phyloP scores from a whole-genome alignment of 495 filamentous ascomycete genomes.

The Xylaria grammica region DNA sequence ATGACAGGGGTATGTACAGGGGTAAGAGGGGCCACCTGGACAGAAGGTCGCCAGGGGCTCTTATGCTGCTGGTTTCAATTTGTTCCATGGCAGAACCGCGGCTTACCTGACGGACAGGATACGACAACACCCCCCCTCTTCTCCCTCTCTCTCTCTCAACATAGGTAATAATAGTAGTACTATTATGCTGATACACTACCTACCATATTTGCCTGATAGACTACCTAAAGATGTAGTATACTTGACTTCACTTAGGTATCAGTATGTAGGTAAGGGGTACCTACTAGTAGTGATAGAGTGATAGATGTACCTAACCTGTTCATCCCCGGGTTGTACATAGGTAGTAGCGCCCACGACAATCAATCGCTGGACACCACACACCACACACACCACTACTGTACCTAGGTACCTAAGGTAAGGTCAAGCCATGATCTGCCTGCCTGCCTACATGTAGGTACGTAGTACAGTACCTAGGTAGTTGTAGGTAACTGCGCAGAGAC shows the following conservation, averaged over 20 bases:
- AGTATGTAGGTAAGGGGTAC: too few relatives aligned
- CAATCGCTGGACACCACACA: neutral
- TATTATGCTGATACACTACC: too few relatives aligned
- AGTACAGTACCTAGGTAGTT: too few relatives aligned
- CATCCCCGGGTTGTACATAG: neutral
- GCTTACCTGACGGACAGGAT: neutral
- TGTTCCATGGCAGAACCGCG: slow-evolving; percentile 14
- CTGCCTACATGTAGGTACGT: slow-evolving; percentile 1
- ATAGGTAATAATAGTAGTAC: too few relatives aligned
- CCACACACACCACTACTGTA: neutral
- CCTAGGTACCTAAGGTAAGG: slow-evolving; percentile 8
- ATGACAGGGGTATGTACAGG: slow-evolving; percentile 9
- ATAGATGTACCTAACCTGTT: neutral
- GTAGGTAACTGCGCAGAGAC: too few relatives aligned
- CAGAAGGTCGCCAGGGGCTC: neutral
- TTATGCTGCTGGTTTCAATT: slow-evolving; percentile 20
- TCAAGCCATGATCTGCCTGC: slow-evolving; percentile 21
- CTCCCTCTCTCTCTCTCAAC: too few relatives aligned
- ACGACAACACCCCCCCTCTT: neutral
- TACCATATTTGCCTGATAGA: too few relatives aligned
- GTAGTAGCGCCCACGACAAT: neutral
- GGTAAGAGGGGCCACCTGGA: neutral
- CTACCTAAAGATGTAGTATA: too few relatives aligned
- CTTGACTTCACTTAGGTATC: too few relatives aligned
- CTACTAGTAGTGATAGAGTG: neutral